Evolutionary conservation across 352 stramenopile genomes (phyloP).

Genomic region (Phytophthora lateralis): DNA sequence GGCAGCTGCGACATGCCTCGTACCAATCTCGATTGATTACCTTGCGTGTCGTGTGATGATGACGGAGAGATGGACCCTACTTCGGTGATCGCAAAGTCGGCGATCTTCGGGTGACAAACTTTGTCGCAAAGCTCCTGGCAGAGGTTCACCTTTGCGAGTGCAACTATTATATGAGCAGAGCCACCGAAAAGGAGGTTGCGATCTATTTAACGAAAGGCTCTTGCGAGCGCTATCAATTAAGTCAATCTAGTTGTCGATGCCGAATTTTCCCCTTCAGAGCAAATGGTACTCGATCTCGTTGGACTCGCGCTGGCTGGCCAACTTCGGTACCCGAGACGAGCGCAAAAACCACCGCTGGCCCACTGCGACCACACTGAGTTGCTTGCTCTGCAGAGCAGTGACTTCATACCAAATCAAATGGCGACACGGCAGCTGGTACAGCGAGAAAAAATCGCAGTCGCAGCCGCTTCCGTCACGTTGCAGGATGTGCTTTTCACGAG

Average conservation of each 20-base stretch:
- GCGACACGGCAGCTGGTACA: conserved; percentile 71
- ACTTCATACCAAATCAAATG: conserved; percentile 83
- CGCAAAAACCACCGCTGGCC: conserved; percentile 68
- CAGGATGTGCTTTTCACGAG: conserved; percentile 67
- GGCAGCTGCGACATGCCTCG: conserved; percentile 5
- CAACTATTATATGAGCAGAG: too few relatives aligned
- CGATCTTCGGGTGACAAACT: too few relatives aligned
- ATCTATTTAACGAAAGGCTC: neutral
- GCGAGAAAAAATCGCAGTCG: conserved; percentile 69
- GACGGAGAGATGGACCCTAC: conserved; percentile 1
- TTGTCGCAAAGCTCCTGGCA: too few relatives aligned
- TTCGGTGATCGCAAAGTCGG: conserved; percentile 5
- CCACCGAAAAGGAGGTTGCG: neutral
- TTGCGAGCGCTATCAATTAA: too few relatives aligned
- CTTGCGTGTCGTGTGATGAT: conserved; percentile 12
- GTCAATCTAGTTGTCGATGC: too few relatives aligned
- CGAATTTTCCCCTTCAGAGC: conserved; percentile 23
- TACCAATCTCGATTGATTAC: conserved; percentile 11
- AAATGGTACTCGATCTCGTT: conserved; percentile 85
- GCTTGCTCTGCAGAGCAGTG: conserved; percentile 61
- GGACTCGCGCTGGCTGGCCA: conserved; percentile 61
- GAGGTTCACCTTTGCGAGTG: too few relatives aligned
- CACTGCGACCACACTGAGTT: conserved; percentile 66
- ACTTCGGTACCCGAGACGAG: conserved; percentile 69
- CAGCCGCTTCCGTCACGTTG: conserved; percentile 61